Evolutionary conservation across 331 rosid genomes (phyloP), one percentile per base, ranked within the genome.

Genomic region (Cydonia oblonga): DNA sequence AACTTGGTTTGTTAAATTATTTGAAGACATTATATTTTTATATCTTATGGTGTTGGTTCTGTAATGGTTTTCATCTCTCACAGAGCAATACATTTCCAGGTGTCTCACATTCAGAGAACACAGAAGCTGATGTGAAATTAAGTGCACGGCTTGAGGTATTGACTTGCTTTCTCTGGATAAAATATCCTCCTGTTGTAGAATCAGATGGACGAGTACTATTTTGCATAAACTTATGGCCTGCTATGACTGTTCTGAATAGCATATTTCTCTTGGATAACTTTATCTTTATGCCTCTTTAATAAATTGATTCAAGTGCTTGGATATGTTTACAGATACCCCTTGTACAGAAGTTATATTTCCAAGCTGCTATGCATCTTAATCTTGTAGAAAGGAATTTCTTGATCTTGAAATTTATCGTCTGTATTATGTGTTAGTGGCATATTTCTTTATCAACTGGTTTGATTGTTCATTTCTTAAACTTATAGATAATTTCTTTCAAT

Each of bases 91-190:
- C 33, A 23, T 80, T 76, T 19, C 44, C 80, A 81, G 87, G 83
- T 80, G 71, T 76, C 61, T 86, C 82, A 70, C 79, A 69, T 64
- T 76, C 78, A 66, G 88, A 87, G 71, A 80, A 82, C 62, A 67
- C 79, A 61, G 87, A 87, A 79, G 86, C 84, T 76, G 90, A 84
- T 84, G 77, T 79, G 73, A 83, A 85, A 75, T 67, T 82, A 72
- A 84, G 76, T 89, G 88, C 91, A 64, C 83, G 80, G 35, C 53
- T 87, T 75, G 92, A 91, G 98, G 98, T 93, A 88, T 63, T 68
- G 66, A 75, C 40, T 57, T 68, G 75, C 66, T 40, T 75, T 70
- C 30, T 25, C 51, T 70, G 32, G 35, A 51, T 54, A 23, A 54
- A 38, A 61, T 25, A 61, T 32, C 53, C 29, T 70, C 23, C 28